Evolutionary conservation across 2,329 filamentous ascomycete species (phyloP).

Genomic region (Pseudovirgaria hyperparasitica): DNA sequence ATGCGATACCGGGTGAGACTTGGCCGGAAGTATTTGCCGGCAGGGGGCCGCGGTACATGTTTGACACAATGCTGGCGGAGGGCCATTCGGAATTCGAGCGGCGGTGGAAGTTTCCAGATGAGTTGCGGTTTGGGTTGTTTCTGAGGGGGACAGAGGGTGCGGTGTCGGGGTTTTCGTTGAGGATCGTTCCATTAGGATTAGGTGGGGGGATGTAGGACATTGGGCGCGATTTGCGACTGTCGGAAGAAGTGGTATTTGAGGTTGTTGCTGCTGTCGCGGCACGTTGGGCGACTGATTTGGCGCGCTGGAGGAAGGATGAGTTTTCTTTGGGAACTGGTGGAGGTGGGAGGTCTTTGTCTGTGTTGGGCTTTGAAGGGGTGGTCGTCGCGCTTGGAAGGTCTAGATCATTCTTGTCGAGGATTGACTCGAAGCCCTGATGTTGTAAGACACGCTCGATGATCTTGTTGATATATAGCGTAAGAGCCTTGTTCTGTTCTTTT

Average conservation of each 20-base stretch:
- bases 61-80: slow-evolving; percentile 66
- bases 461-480: slow-evolving; percentile 97
- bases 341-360: slow-evolving; percentile 73
- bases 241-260: no score
- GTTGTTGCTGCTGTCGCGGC: slow-evolving; percentile 11
- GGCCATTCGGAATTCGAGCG: slow-evolving; percentile 38
- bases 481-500: slow-evolving; percentile 91
- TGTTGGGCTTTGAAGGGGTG: slow-evolving; percentile 31
- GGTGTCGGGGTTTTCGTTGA: slow-evolving; percentile 54
- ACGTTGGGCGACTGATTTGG: slow-evolving; percentile 45
- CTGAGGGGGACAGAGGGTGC: slow-evolving; percentile 65
- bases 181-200: slow-evolving; percentile 10
- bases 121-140: slow-evolving; percentile 36
- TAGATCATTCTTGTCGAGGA: slow-evolving; percentile 68
- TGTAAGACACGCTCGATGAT: slow-evolving; percentile 93
- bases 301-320: slow-evolving; percentile 43
- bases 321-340: slow-evolving; percentile 45
- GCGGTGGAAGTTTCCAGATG: slow-evolving; percentile 25
- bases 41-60: slow-evolving; percentile 69
- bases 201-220: slow-evolving; percentile 22
- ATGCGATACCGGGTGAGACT: slow-evolving; percentile 33
- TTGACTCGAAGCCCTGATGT: slow-evolving; percentile 89
- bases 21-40: slow-evolving; percentile 23
- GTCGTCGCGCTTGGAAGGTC: slow-evolving; percentile 15
- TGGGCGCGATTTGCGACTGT: slow-evolving; percentile 31